Evolutionary conservation across 129 eudicot genomes (phyloP).

Genomic region (Dittrichia graveolens): DNA sequence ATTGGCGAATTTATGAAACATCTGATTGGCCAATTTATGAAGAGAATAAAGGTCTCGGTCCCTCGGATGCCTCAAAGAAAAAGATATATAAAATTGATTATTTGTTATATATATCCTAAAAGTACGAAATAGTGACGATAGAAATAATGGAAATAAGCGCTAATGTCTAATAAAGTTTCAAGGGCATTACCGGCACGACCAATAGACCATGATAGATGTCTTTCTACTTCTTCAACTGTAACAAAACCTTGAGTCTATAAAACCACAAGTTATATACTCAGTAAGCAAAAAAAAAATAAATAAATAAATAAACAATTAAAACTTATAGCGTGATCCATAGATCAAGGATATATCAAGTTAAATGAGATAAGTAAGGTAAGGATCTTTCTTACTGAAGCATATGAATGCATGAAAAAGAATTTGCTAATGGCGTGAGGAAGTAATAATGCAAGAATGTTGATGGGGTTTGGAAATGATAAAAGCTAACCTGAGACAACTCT

Average conservation of each 20-base stretch:
- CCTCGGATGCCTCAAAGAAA: too few species aligned
- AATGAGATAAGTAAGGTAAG: too few species aligned
- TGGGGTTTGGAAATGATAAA: background rate
- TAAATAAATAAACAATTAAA: background rate
- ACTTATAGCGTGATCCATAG: background rate
- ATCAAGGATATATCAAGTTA: background rate
- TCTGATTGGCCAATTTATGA: too few species aligned
- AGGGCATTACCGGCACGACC: slow-evolving; percentile 96
- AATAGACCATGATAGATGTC: slow-evolving; percentile 83
- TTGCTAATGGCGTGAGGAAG: background rate
- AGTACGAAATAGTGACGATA: too few species aligned
- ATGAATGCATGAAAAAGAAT: background rate
- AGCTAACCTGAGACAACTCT: slow-evolving; percentile 85
- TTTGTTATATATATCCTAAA: too few species aligned
- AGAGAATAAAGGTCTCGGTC: too few species aligned
- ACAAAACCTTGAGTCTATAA: slow-evolving; percentile 87
- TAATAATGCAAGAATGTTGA: background rate
- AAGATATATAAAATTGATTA: too few species aligned
- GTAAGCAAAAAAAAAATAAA: slow-evolving; percentile 19
- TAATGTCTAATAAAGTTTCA: slow-evolving; percentile 78
- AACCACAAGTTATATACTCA: slow-evolving; percentile 10
- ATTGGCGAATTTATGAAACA: too few species aligned
- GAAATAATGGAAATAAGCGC: slow-evolving; percentile 22
- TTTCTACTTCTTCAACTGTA: slow-evolving; percentile 81
- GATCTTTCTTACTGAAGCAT: background rate